Percentiles rank a stretch among this genome's conserved stretches.
phyloP scores from a whole-genome alignment of 306 rosid genomes.

The Betula pendula region DNA sequence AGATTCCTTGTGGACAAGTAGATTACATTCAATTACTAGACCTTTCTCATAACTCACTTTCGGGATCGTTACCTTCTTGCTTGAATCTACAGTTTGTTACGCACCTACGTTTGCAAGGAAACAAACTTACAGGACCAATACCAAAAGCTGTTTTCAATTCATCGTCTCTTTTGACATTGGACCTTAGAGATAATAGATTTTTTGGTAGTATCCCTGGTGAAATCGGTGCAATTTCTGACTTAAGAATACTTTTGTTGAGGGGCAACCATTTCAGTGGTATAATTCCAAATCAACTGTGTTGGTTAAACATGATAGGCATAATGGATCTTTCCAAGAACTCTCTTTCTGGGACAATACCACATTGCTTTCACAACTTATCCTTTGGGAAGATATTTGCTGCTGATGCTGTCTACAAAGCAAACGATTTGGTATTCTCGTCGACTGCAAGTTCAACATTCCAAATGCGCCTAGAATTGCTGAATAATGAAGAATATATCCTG shows the following conservation, averaged over 20 bases:
- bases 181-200: constrained; percentile 9
- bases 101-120: neutral
- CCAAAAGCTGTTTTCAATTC: neutral
- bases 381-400: neutral
- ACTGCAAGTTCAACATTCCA: too few species aligned
- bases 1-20: neutral
- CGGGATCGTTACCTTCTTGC: constrained; percentile 21
- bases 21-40: neutral
- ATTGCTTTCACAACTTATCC: constrained; percentile 1
- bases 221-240: neutral
- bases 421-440: too few species aligned
- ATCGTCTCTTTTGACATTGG: neutral
- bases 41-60: constrained; percentile 1
- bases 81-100: neutral
- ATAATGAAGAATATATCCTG: too few species aligned
- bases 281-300: constrained; percentile 12
- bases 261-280: constrained; percentile 5
- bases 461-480: too few species aligned
- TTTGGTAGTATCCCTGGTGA: neutral
- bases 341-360: constrained; percentile 15
- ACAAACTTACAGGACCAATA: neutral
- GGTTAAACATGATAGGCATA: neutral
- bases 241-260: neutral
- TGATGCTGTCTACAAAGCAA: accelerated
- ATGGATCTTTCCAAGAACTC: constrained; percentile 18